Evolutionary conservation across 139 green algal species (phyloP).

Genomic region (Raphidocelis subcapitata): DNA sequence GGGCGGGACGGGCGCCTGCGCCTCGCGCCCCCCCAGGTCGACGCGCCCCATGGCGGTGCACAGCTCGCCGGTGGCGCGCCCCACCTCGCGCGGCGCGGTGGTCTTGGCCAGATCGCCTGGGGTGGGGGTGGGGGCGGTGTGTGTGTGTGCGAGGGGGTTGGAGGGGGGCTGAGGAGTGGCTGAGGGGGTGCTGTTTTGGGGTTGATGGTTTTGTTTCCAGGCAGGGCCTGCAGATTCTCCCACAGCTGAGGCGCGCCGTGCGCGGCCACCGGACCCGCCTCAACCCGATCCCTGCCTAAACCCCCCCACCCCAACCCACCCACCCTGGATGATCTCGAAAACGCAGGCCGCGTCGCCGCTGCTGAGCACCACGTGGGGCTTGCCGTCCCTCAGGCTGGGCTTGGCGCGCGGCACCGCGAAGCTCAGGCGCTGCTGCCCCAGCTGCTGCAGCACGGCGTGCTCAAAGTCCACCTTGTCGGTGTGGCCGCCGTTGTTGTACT

Average conservation of each 20-base stretch:
- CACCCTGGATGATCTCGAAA: conserved; percentile 48
- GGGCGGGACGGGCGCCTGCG: conserved; percentile 39
- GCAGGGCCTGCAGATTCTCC: not conserved
- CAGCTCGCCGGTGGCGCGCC: conserved; percentile 54
- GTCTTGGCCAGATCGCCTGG: conserved; percentile 43
- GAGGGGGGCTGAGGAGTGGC: not conserved
- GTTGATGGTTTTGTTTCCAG: not conserved
- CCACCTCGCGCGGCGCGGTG: conserved; percentile 52
- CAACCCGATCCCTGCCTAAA: not conserved
- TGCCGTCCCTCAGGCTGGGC: conserved; percentile 19
- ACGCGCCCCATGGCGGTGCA: conserved; percentile 41
- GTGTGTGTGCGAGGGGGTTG: not conserved
- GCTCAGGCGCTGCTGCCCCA: conserved; percentile 34
- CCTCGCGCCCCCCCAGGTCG: conserved; percentile 5
- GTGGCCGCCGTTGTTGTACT: conserved; percentile 65
- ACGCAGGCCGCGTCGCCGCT: conserved; percentile 41
- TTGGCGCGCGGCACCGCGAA: conserved; percentile 44
- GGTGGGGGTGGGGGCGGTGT: not conserved
- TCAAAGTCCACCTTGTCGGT: conserved; percentile 49
- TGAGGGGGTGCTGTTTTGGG: not conserved
- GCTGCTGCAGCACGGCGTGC: conserved; percentile 46
- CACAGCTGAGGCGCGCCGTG: too few species aligned
- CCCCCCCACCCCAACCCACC: not conserved
- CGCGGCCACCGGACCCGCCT: conserved; percentile 3
- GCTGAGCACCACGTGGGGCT: conserved; percentile 45